These are phyloP conservation scores for Venturia pyrina DNA, from an alignment of 2,329 filamentous ascomycete genomes.

Conservation along the genomic window DNA sequence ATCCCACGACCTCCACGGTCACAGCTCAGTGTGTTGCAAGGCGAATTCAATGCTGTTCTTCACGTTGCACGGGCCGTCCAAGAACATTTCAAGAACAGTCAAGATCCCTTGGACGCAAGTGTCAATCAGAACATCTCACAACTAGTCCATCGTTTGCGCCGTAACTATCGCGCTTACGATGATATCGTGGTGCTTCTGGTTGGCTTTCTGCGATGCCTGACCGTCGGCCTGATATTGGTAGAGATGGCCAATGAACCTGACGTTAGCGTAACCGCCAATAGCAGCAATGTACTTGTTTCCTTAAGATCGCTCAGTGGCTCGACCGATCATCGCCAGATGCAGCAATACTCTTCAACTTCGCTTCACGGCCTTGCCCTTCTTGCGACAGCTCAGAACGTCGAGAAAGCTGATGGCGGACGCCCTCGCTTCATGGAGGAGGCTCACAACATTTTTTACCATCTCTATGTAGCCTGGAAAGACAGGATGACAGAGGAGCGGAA, in stretches of 20 bases:
- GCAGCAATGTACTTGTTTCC: background rate
- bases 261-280: background rate
- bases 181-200: conserved; percentile 73
- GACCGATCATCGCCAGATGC: background rate
- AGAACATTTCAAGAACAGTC: conserved; percentile 17
- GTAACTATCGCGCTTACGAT: conserved; percentile 67
- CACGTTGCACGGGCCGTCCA: conserved; percentile 24
- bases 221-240: conserved; percentile 53
- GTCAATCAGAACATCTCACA: conserved; percentile 50
- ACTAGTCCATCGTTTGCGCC: conserved; percentile 58
- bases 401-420: background rate
- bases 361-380: background rate
- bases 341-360: background rate
- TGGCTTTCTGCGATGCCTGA: conserved; percentile 69
- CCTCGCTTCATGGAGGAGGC: background rate
- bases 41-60: conserved; percentile 70
- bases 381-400: conserved; percentile 5
- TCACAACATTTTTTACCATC: conserved; percentile 57
- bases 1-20: conserved; percentile 64
- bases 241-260: background rate
- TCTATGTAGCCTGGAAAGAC: conserved; percentile 73
- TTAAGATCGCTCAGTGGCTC: background rate
- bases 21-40: conserved; percentile 62
- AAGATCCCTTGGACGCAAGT: conserved; percentile 22
- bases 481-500: conserved; percentile 68